phyloP scores from a whole-genome alignment of 768 basidiomycete species.

The Suillus alpinus region DNA sequence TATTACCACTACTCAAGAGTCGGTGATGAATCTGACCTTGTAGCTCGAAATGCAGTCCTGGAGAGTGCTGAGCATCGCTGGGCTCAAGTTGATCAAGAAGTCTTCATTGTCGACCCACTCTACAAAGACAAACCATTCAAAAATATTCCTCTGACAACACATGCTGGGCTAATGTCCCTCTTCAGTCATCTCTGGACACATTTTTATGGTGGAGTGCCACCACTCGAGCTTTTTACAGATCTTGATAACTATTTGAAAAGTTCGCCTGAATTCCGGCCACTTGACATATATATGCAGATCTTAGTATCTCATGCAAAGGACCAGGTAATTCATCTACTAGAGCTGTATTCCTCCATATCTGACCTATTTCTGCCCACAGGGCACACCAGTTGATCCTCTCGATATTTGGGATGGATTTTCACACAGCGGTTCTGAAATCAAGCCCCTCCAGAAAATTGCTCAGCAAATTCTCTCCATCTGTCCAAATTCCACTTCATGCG shows the following conservation, averaged over 20 bases:
- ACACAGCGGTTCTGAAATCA: neutral
- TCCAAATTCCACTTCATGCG: conserved; percentile 29
- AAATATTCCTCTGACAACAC: neutral
- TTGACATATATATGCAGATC: neutral
- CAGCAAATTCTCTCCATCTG: conserved; percentile 20
- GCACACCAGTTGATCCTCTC: neutral
- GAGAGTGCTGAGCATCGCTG: conserved; percentile 30
- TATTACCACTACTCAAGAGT: conserved; percentile 8
- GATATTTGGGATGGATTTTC: neutral
- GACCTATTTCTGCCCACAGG: neutral
- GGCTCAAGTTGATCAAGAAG: conserved; percentile 29
- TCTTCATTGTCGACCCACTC: conserved; percentile 30
- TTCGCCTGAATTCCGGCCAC: neutral
- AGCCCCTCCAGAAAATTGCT: conserved; percentile 14
- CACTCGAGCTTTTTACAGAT: neutral
- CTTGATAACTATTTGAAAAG: neutral
- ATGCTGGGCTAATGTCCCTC: neutral
- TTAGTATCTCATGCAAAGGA: neutral
- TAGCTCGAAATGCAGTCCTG: conserved; percentile 19
- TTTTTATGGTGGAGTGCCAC: neutral
- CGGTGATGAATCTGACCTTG: neutral
- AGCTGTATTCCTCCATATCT: neutral
- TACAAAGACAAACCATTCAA: conserved; percentile 2
- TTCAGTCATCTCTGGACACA: neutral
- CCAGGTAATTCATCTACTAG: neutral